Percentiles rank a stretch among this genome's conserved stretches.
These are phyloP conservation scores for Ganoderma multipileum DNA, from an alignment of 1,284 basidiomycete species.

Conservation along the genomic window DNA sequence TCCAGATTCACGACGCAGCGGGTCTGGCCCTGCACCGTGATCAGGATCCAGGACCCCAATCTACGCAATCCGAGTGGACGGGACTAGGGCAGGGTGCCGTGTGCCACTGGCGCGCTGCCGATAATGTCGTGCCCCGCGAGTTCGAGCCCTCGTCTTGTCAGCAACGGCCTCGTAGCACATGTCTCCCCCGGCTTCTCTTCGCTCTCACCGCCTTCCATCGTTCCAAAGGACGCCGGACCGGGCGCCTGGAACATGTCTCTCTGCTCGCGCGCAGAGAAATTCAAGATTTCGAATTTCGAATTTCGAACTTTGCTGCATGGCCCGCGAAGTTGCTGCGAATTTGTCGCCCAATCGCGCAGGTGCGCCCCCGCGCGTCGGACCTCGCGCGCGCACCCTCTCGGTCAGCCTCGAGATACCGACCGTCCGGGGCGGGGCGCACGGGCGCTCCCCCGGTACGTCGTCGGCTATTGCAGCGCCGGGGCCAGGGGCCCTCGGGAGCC, in stretches of 20 bases:
- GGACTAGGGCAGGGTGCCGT: neutral
- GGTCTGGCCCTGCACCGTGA: neutral
- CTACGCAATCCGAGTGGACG: neutral
- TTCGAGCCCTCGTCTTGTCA: conserved; percentile 16
- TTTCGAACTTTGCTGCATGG: neutral
- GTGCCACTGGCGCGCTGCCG: neutral
- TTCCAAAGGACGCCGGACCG: conserved; percentile 4
- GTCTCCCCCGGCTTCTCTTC: conserved; percentile 21
- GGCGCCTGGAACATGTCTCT: conserved; percentile 6
- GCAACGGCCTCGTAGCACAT: conserved; percentile 24
- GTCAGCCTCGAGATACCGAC: conserved; percentile 32
- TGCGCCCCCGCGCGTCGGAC: conserved; percentile 18
- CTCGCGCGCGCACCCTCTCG: neutral
- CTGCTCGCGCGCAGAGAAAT: conserved; percentile 1
- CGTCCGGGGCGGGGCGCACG: conserved; percentile 21
- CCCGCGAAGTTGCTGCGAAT: neutral
- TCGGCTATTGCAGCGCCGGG: conserved; percentile 20
- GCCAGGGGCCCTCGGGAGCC: neutral
- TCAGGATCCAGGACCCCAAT: neutral
- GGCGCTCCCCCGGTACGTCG: conserved; percentile 17
- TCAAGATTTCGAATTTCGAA: neutral
- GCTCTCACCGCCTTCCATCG: conserved; percentile 14
- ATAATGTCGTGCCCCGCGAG: neutral
- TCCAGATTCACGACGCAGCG: neutral
- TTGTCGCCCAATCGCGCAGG: conserved; percentile 21